These are phyloP conservation scores for Sporopachydermia lactativora DNA, from an alignment of 805 yeast species.

Conservation along the genomic window DNA sequence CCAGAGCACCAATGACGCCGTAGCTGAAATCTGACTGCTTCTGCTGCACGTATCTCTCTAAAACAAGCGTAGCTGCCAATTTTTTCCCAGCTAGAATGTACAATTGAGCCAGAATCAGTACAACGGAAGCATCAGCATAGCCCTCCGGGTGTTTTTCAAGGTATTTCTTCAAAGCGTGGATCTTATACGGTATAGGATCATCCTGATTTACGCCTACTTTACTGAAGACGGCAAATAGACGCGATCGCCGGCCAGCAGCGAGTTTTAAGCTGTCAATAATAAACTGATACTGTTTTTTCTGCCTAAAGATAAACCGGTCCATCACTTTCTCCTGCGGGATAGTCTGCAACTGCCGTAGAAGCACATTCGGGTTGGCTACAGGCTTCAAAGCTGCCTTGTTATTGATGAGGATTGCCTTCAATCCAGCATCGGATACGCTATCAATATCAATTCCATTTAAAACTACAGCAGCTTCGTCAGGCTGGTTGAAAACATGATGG, in stretches of 20 bases:
- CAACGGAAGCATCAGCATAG: not conserved
- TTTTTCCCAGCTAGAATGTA: not conserved
- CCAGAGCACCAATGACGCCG: not conserved
- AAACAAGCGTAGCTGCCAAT: not conserved
- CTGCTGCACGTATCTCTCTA: not conserved
- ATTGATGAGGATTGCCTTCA: slow-evolving; percentile 28
- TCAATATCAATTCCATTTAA: slow-evolving; percentile 22
- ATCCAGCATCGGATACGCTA: slow-evolving; percentile 24
- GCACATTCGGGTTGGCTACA: slow-evolving; percentile 14
- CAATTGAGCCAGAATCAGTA: not conserved
- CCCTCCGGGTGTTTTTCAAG: not conserved
- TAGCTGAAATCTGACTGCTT: not conserved
- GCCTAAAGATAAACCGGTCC: not conserved
- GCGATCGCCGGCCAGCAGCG: not conserved
- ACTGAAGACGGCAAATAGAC: not conserved
- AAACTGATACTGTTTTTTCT: not conserved
- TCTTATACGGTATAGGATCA: not conserved
- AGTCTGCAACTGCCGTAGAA: slow-evolving; percentile 12
- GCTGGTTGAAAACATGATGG: slow-evolving; percentile 24
- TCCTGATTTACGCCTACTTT: not conserved
- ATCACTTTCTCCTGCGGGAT: not conserved
- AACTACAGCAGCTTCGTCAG: slow-evolving; percentile 23
- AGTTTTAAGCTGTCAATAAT: not conserved
- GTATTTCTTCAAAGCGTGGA: not conserved
- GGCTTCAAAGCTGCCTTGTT: slow-evolving; percentile 22